Evolutionary conservation across 169 alveolate genomes (phyloP).

Genomic region (Pseudocohnilembus persalinus): DNA sequence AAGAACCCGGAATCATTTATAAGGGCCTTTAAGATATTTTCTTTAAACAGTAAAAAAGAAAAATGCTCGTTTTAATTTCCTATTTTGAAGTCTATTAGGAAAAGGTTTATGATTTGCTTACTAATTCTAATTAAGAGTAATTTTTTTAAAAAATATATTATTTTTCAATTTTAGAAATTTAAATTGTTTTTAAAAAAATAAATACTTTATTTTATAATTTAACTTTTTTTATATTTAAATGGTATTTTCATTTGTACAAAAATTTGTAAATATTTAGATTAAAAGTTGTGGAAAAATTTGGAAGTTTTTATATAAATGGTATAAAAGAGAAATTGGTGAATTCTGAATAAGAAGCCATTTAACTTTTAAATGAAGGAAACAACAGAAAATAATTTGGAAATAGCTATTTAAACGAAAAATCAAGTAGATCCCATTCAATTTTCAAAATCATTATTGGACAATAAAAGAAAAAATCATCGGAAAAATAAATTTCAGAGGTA

Average conservation of each 20-base stretch:
- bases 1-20: constrained; percentile 26
- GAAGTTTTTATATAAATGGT: not conserved
- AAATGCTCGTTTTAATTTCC: not conserved
- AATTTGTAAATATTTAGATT: too few species aligned
- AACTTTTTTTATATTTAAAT: not conserved
- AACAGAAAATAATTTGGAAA: constrained; percentile 2
- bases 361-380: constrained; percentile 9
- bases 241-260: not conserved
- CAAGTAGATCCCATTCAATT: constrained; percentile 83
- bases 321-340: not conserved
- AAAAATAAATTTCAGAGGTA: not conserved
- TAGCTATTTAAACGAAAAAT: constrained; percentile 76
- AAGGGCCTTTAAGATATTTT: not conserved
- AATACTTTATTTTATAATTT: not conserved
- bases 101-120: not conserved
- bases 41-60: not conserved
- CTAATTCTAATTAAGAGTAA: not conserved
- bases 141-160: constrained; percentile 2
- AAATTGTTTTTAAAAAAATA: not conserved
- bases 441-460: constrained; percentile 69
- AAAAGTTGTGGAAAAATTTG: not conserved
- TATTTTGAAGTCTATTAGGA: constrained; percentile 5
- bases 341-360: constrained; percentile 1
- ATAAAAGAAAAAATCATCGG: constrained; percentile 37
- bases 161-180: not conserved